phyloP scores from a whole-genome alignment of 192 early-diverging fungal species.

The Podila minutissima region DNA sequence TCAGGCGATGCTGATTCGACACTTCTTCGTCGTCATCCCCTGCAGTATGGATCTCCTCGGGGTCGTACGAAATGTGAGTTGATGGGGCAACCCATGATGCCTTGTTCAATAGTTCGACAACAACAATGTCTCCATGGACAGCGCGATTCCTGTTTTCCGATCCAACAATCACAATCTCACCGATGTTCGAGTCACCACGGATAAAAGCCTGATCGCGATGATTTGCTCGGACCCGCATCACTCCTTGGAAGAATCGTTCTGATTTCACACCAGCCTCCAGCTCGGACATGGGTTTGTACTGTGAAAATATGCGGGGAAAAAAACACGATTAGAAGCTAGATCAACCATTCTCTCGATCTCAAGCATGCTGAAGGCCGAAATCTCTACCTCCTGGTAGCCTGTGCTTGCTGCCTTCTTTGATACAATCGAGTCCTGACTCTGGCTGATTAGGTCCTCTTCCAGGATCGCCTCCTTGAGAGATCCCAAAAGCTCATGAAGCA shows the following conservation, averaged over 20 bases:
- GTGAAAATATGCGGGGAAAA: neutral
- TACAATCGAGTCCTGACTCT: neutral
- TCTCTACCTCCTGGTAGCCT: conserved; percentile 40
- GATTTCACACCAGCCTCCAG: conserved; percentile 65
- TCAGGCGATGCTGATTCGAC: conserved; percentile 11
- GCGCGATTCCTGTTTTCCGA: conserved; percentile 63
- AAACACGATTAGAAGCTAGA: neutral
- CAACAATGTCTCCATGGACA: conserved; percentile 73
- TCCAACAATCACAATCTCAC: conserved; percentile 70
- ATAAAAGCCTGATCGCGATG: conserved; percentile 60
- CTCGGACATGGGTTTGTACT: conserved; percentile 62
- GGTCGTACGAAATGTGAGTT: conserved; percentile 54
- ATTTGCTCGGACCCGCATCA: conserved; percentile 52
- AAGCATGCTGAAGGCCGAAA: neutral
- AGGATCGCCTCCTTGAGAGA: conserved; percentile 63
- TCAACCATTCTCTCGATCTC: neutral
- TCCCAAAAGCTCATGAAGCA: conserved; percentile 56
- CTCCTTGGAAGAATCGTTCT: conserved; percentile 54
- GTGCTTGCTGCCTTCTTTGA: conserved; percentile 20
- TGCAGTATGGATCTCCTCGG: conserved; percentile 36
- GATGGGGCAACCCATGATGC: conserved; percentile 56
- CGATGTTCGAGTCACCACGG: conserved; percentile 46
- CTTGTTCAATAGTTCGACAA: conserved; percentile 66
- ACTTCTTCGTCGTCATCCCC: conserved; percentile 30
- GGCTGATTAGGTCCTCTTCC: conserved; percentile 54